phyloP scores from a whole-genome alignment of 805 yeast species.

The Lipomyces mesembrius region DNA sequence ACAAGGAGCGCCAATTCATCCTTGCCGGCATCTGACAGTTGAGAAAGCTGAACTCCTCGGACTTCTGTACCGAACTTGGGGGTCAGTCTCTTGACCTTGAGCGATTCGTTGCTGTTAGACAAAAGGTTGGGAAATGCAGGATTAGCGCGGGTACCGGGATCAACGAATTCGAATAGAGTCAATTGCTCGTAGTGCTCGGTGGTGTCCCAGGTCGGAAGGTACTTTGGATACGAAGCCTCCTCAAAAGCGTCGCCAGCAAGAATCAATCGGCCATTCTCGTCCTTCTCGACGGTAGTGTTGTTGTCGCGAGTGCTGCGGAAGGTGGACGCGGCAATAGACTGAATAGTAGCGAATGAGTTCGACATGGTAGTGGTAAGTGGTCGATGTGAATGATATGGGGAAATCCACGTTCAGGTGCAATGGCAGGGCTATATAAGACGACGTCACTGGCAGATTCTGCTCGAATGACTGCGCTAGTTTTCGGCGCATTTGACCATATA shows the following conservation, averaged over 20 bases:
- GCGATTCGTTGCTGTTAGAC: conserved; percentile 43
- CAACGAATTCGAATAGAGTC: conserved; percentile 60
- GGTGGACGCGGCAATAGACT: conserved; percentile 40
- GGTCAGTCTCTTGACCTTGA: conserved; percentile 50
- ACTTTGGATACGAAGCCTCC: conserved; percentile 54
- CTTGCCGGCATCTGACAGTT: conserved; percentile 58
- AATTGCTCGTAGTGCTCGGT: conserved; percentile 56
- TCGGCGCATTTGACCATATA: not conserved
- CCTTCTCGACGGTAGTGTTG: conserved; percentile 33
- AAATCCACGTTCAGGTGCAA: not conserved
- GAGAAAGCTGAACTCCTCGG: conserved; percentile 64
- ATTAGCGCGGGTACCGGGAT: conserved; percentile 72
- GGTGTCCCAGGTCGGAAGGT: conserved; percentile 74
- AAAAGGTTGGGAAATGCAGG: conserved; percentile 58
- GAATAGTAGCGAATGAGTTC: conserved; percentile 35
- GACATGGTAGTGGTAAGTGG: conserved; percentile 21
- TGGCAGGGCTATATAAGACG: not conserved
- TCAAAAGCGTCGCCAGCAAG: conserved; percentile 37
- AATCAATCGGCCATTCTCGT: conserved; percentile 32
- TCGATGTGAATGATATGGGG: not conserved
- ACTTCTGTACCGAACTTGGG: conserved; percentile 76
- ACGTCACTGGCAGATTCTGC: not conserved
- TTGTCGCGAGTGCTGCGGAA: conserved; percentile 37
- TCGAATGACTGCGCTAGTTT: not conserved
- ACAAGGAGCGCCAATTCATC: conserved; percentile 72